Evolutionary conservation across 2,329 filamentous ascomycete genomes (phyloP).

Genomic region (Phyllosticta citriasiana): DNA sequence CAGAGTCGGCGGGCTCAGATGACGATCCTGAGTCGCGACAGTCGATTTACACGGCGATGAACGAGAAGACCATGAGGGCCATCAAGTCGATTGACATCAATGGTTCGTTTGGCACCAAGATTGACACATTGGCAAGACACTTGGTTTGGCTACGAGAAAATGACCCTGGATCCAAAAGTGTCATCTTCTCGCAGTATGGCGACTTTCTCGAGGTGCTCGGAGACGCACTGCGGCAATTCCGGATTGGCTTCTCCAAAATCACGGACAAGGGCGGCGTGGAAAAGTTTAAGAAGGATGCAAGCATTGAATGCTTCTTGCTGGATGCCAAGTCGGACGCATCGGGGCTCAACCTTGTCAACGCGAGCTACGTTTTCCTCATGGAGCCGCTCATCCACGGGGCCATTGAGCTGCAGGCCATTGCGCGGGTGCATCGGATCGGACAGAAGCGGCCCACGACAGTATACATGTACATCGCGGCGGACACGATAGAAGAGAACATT

Average conservation of each 20-base stretch:
- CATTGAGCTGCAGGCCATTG: conserved; percentile 88
- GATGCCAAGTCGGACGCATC: conserved; percentile 83
- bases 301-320: conserved; percentile 72
- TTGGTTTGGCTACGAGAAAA: conserved; percentile 74
- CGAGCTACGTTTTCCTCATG: conserved; percentile 87
- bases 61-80: conserved; percentile 57
- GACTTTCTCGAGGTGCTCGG: conserved; percentile 69
- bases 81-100: conserved; percentile 74
- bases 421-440: conserved; percentile 88
- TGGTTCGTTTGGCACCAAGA: conserved; percentile 74
- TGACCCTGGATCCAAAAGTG: conserved; percentile 79
- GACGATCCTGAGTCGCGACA: conserved; percentile 12
- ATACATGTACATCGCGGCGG: conserved; percentile 88
- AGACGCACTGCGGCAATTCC: conserved; percentile 58
- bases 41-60: conserved; percentile 70
- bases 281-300: conserved; percentile 65
- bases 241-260: conserved; percentile 65
- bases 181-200: conserved; percentile 88
- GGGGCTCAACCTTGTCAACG: conserved; percentile 84
- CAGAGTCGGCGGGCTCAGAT: not conserved
- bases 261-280: conserved; percentile 59
- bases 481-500: conserved; percentile 85
- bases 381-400: conserved; percentile 91
- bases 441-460: conserved; percentile 82
- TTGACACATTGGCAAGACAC: conserved; percentile 64